phyloP scores from a whole-genome alignment of 176 grass and related monocot species.

The barley (Hordeum vulgare) region DNA sequence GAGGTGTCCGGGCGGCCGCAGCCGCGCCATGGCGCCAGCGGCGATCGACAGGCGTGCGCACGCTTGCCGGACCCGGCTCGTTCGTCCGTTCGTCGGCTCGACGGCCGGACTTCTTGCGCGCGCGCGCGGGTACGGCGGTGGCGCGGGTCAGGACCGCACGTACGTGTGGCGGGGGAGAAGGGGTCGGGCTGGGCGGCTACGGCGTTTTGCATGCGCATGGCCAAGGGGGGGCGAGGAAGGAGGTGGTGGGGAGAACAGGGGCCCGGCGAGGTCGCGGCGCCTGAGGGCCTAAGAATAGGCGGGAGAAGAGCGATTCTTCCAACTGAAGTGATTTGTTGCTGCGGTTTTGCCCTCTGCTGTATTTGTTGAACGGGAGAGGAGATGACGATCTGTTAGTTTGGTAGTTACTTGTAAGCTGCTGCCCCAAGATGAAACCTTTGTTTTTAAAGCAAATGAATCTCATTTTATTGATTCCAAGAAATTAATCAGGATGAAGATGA shows the following conservation, averaged over 20 bases:
- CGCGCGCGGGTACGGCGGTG: not conserved
- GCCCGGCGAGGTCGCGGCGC: conserved; percentile 18
- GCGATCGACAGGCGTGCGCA: not conserved
- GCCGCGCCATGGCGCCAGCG: conserved; percentile 25
- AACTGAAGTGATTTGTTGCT: conserved; percentile 16
- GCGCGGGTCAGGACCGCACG: conserved; percentile 13
- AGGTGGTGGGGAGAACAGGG: conserved; percentile 36
- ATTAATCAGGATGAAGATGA: too few relatives aligned
- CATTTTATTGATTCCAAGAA: too few relatives aligned
- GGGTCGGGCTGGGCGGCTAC: conserved; percentile 12
- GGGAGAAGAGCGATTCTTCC: not conserved
- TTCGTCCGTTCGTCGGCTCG: not conserved
- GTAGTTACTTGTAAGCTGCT: too few relatives aligned
- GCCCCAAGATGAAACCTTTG: not conserved
- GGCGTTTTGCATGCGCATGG: conserved; percentile 24
- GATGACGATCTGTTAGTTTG: too few relatives aligned
- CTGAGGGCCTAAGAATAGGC: conserved; percentile 55
- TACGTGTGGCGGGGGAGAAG: not conserved
- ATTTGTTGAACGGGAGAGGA: not conserved
- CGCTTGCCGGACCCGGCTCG: not conserved
- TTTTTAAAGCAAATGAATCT: too few relatives aligned
- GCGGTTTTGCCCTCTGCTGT: not conserved
- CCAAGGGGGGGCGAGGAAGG: conserved; percentile 28
- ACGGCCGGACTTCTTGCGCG: not conserved
- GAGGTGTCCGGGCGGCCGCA: conserved; percentile 3